phyloP scores from a whole-genome alignment of 2,329 filamentous ascomycete species.

The Colletotrichum sp. region DNA sequence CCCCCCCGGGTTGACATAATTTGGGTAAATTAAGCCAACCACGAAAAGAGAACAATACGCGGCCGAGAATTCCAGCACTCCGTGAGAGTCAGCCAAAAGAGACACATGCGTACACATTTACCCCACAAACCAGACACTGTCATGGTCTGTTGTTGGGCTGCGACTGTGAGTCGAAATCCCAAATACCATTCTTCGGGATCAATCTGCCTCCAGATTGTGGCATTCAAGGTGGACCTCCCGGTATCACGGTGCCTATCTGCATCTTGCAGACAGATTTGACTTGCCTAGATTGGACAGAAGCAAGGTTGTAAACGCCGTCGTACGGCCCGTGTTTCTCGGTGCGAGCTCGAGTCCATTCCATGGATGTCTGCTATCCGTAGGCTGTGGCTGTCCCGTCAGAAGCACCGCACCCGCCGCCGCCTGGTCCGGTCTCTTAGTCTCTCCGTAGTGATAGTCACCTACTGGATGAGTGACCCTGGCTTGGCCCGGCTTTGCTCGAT shows the following conservation, averaged over 20 bases:
- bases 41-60: background rate
- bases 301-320: conserved; percentile 11
- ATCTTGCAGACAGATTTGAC: conserved; percentile 14
- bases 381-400: background rate
- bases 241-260: conserved; percentile 17
- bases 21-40: conserved; percentile 20
- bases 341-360: background rate
- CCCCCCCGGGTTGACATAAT: conserved; percentile 22
- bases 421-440: background rate
- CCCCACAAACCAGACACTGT: conserved; percentile 5
- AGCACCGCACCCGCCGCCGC: background rate
- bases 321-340: conserved; percentile 15
- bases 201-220: background rate
- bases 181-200: background rate
- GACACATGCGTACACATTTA: background rate
- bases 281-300: conserved; percentile 14
- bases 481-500: background rate
- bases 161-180: background rate
- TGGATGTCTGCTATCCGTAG: background rate
- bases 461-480: background rate
- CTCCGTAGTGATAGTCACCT: background rate
- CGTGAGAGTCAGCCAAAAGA: background rate
- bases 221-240: conserved; percentile 11
- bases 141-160: background rate
- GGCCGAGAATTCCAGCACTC: background rate